Conservation (phyloP, 2,329 filamentous ascomycete genomes). For the Coniochaeta pulveracea region DNA sequence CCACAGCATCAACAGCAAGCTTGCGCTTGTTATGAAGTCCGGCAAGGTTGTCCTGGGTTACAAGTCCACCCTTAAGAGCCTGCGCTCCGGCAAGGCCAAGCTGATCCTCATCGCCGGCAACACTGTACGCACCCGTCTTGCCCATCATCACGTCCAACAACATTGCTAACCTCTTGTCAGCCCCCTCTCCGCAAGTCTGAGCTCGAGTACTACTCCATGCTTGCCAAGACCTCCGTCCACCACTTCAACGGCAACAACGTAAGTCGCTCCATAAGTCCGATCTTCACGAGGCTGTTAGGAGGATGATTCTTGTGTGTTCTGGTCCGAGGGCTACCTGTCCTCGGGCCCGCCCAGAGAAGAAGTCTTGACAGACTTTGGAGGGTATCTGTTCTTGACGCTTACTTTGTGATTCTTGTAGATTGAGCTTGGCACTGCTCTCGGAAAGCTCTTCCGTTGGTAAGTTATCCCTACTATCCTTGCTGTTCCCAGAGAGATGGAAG, state of each 20-base stretch:
- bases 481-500: too few relatives aligned
- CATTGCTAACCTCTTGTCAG: too few relatives aligned
- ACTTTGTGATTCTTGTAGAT: slow-evolving; percentile 52
- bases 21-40: slow-evolving; percentile 53
- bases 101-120: slow-evolving; percentile 86
- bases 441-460: slow-evolving; percentile 70
- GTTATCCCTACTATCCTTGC: not conserved
- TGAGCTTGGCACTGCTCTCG: slow-evolving; percentile 94
- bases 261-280: slow-evolving; percentile 44
- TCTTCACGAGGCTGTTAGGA: slow-evolving; percentile 12
- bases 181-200: slow-evolving; percentile 96
- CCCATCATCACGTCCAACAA: not conserved
- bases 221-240: slow-evolving; percentile 90
- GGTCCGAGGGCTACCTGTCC: slow-evolving; percentile 12
- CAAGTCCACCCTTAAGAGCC: slow-evolving; percentile 69
- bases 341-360: slow-evolving; percentile 74
- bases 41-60: slow-evolving; percentile 78
- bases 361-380: slow-evolving; percentile 82
- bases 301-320: slow-evolving; percentile 4
- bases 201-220: slow-evolving; percentile 90
- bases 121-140: slow-evolving; percentile 42
- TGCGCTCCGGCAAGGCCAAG: slow-evolving; percentile 96
- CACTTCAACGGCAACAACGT: slow-evolving; percentile 99
- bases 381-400: slow-evolving; percentile 48
- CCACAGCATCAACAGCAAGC: slow-evolving; percentile 53